Evolutionary conservation across 2,329 filamentous ascomycete species (phyloP).

Genomic region (Trichoderma aggressivum): DNA sequence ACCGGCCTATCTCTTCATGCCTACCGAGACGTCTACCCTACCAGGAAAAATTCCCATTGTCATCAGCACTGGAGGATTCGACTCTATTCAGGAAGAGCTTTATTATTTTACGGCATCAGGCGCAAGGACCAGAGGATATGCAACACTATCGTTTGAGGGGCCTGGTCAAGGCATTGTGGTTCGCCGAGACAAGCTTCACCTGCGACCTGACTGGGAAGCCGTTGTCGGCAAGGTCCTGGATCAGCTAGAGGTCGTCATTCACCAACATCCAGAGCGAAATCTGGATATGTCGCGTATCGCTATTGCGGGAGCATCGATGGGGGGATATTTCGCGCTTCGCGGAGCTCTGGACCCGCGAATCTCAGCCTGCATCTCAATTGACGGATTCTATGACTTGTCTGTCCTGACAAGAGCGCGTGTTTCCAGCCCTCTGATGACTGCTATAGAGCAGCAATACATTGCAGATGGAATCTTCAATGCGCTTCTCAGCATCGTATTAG

Average conservation of each 20-base stretch:
- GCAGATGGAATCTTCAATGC: not conserved
- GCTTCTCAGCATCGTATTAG: not conserved
- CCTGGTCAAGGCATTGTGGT: constrained; percentile 43
- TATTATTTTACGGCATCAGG: not conserved
- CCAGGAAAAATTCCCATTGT: not conserved
- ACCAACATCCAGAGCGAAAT: not conserved
- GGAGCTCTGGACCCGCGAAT: not conserved
- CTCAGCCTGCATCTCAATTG: not conserved
- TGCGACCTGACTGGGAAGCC: constrained; percentile 44
- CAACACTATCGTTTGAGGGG: constrained; percentile 45
- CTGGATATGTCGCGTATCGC: not conserved
- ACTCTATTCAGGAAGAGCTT: not conserved
- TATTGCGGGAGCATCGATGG: not conserved
- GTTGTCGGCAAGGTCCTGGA: constrained; percentile 22
- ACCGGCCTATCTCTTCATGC: not conserved
- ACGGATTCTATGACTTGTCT: not conserved
- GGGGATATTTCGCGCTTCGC: not conserved
- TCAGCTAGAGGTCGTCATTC: not conserved
- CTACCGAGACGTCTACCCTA: not conserved
- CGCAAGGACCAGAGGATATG: constrained; percentile 20
- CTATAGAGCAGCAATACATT: not conserved
- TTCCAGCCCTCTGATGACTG: not conserved
- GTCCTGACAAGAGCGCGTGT: not conserved
- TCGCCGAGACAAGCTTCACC: constrained; percentile 40
- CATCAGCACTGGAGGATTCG: not conserved